Evolutionary conservation across 1,139 yeast genomes (phyloP), one percentile per base, ranked within the genome.

Genomic region (Geotrichum reessii): DNA sequence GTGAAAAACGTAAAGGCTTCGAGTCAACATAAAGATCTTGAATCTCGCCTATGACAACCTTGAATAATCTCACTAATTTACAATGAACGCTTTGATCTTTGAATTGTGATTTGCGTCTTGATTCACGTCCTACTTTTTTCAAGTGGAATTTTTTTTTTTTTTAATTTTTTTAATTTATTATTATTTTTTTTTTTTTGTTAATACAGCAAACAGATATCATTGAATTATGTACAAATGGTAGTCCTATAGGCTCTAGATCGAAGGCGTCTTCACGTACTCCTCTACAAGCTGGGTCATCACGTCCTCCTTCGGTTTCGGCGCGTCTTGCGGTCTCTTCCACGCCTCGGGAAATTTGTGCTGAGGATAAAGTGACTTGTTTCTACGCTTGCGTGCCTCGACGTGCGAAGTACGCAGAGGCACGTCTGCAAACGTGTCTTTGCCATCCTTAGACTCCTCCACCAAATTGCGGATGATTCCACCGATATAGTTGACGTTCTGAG

Each of bases 321-420:
- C 65, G 53, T 68, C 71, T 48, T 67, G 63, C 5, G 95, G 95
- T 67, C 90, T 82, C 69, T 82, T 84, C 99, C 99, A 93, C 55
- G 79, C 82, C 63, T 84, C 83, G 9, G 98, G 98, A 77, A 89
- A 92, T 57, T 72, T 66, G 60, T 67, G 67, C 55, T 64, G 60
- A 1, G 73, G 73, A 59, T 69, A 69, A 21, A 63, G 56, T 22
- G 67, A 51, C 66, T 70, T 68, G 60, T 69, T 67, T 50, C 81
- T 72, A 60, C 74, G 71, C 59, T 74, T 71, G 70, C 78, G 79
- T 64, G 78, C 79, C 46, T 74, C 69, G 27, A 77, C 77, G 71
- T 87, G 93, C 71, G 96, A 84, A 31, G 80, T 82, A 71, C 91
- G 96, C 54, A 93, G 73, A 37, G 98, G 97, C 48, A 93, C 76